phyloP scores from a whole-genome alignment of 2,329 filamentous ascomycete genomes.

The Alternaria solani region DNA sequence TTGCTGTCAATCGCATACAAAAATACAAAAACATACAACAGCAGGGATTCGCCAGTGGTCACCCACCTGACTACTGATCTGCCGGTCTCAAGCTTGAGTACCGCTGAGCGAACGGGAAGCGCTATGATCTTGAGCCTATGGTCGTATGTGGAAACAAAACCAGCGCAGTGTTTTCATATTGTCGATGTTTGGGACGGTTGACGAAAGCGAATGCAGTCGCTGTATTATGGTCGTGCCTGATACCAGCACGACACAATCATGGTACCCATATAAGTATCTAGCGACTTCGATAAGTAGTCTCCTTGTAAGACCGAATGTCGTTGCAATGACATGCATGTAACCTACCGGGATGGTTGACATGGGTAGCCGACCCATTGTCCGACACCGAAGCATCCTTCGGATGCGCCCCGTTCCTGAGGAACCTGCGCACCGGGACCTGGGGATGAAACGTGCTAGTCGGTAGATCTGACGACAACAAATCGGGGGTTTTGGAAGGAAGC shows the following conservation, averaged over 20 bases:
- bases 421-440: conserved; percentile 15
- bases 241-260: not conserved
- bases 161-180: not conserved
- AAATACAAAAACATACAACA: conserved; percentile 20
- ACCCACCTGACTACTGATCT: conserved; percentile 19
- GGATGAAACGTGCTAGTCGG: conserved; percentile 3
- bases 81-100: conserved; percentile 10
- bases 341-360: conserved; percentile 21
- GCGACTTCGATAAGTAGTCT: not conserved
- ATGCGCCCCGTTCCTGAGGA: conserved; percentile 15
- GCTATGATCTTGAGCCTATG: conserved; percentile 6
- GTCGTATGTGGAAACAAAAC: conserved; percentile 9
- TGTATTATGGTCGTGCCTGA: not conserved
- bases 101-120: conserved; percentile 17
- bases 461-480: conserved; percentile 2
- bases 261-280: accelerated
- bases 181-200: not conserved
- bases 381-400: conserved; percentile 13
- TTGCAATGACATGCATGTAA: conserved; percentile 15
- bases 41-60: conserved; percentile 15
- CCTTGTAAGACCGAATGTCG: not conserved
- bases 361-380: conserved; percentile 19
- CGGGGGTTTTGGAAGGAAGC: not conserved
- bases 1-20: not conserved
- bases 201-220: not conserved